Evolutionary conservation across 371 early-diverging fungal species (phyloP).

Genomic region (Lichtheimia ornata): DNA sequence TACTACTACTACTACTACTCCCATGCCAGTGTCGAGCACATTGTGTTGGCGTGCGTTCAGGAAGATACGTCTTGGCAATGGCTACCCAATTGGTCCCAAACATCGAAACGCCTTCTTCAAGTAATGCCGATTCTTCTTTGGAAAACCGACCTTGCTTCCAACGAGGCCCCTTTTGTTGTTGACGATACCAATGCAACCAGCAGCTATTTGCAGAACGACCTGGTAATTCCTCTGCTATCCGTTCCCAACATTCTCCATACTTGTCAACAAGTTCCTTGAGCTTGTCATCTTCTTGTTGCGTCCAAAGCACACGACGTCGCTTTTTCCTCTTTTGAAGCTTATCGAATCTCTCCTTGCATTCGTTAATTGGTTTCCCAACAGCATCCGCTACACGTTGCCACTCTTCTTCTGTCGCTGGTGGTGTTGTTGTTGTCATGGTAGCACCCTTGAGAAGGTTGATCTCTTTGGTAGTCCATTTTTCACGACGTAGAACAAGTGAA

Average conservation of each 20-base stretch:
- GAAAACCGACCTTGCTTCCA: conserved; percentile 27
- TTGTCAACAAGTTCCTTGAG: conserved; percentile 11
- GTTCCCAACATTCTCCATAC: conserved; percentile 19
- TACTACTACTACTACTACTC: too few relatives aligned
- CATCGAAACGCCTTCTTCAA: conserved; percentile 41
- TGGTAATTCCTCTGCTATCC: conserved; percentile 7
- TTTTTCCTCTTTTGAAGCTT: background rate
- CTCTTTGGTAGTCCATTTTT: conserved; percentile 24
- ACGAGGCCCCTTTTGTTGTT: background rate
- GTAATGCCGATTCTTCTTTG: conserved; percentile 26
- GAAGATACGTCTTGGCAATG: conserved; percentile 36
- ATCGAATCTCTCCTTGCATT: conserved; percentile 24
- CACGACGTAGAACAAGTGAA: conserved; percentile 6
- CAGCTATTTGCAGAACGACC: conserved; percentile 22
- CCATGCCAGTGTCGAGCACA: conserved; percentile 27
- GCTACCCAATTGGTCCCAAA: conserved; percentile 48
- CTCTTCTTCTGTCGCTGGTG: conserved; percentile 2
- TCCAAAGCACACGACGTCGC: conserved; percentile 17
- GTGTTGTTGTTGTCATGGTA: background rate
- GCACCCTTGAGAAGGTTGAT: conserved; percentile 4
- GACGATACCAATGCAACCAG: conserved; percentile 8
- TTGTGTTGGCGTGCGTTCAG: conserved; percentile 37
- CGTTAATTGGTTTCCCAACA: conserved; percentile 13
- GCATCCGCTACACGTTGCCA: conserved; percentile 25
- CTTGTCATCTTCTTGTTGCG: conserved; percentile 27